Conservation (phyloP, 164 flowering plant species). For the Houttuynia cordata region DNA sequence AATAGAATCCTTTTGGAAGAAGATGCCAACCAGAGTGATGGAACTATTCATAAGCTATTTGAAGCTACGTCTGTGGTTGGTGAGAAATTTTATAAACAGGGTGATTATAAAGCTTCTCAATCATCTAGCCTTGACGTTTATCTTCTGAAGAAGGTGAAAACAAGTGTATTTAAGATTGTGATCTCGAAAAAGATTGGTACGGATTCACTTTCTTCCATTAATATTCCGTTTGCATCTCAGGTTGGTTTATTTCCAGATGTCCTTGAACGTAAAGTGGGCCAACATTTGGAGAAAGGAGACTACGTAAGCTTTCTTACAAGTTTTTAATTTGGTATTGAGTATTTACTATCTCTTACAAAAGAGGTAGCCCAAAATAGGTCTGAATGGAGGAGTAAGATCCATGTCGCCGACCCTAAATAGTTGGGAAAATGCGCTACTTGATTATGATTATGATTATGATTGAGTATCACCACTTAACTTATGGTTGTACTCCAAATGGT, state of each 20-base stretch:
- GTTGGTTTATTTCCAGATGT: constrained; percentile 93
- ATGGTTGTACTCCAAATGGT: constrained; percentile 8
- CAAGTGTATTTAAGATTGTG: background rate
- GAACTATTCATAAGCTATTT: constrained; percentile 35
- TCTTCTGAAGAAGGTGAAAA: constrained; percentile 58
- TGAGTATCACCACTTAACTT: background rate
- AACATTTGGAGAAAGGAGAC: constrained; percentile 76
- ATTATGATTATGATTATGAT: too few species aligned
- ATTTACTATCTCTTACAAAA: too few species aligned
- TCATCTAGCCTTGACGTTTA: constrained; percentile 57
- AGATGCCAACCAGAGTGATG: constrained; percentile 33
- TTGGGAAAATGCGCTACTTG: too few species aligned
- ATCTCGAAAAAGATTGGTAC: too few species aligned
- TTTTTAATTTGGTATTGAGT: background rate
- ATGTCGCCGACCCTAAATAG: too few species aligned
- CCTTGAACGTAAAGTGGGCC: constrained; percentile 58
- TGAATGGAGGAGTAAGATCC: too few species aligned
- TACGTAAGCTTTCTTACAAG: constrained; percentile 35
- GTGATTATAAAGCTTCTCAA: constrained; percentile 55
- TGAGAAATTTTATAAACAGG: constrained; percentile 49
- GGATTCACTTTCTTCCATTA: too few species aligned
- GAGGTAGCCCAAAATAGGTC: too few species aligned
- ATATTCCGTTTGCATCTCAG: constrained; percentile 21
- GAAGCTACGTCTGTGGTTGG: constrained; percentile 60
- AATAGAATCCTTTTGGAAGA: constrained; percentile 82